Evolutionary conservation across 768 basidiomycete species (phyloP).

Genomic region (Suillus tomentosus): DNA sequence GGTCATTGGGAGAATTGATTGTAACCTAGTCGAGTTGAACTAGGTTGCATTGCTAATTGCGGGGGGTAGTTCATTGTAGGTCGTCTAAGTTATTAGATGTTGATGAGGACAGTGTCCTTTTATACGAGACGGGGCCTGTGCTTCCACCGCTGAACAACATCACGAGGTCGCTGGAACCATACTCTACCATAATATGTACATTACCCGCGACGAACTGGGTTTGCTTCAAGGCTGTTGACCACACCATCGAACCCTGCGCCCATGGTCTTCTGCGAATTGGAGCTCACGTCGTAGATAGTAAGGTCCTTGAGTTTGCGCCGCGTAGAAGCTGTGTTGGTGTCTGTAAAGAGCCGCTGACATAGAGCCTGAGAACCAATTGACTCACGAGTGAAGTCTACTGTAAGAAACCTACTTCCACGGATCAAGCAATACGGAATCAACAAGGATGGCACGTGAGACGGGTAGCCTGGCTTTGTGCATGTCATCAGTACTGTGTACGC

Average conservation of each 20-base stretch:
- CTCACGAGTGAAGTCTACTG: slow-evolving; percentile 76
- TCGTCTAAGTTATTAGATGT: neutral
- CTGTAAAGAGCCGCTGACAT: slow-evolving; percentile 87
- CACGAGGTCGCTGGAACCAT: slow-evolving; percentile 80
- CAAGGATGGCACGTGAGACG: slow-evolving; percentile 78
- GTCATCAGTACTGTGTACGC: too few species aligned
- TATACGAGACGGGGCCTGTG: slow-evolving; percentile 43
- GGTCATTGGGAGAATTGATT: slow-evolving; percentile 25
- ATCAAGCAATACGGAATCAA: slow-evolving; percentile 73
- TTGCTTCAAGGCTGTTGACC: slow-evolving; percentile 59
- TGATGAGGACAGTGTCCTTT: neutral
- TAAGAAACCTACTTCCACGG: slow-evolving; percentile 80
- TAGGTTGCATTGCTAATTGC: slow-evolving; percentile 14
- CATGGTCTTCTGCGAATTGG: slow-evolving; percentile 67
- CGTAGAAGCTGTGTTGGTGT: slow-evolving; percentile 57
- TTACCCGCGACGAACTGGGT: slow-evolving; percentile 73
- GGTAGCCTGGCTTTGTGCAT: too few species aligned
- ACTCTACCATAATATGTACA: slow-evolving; percentile 53
- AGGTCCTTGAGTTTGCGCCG: slow-evolving; percentile 57
- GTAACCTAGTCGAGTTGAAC: slow-evolving; percentile 22
- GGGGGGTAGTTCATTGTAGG: slow-evolving; percentile 1
- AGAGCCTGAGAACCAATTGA: slow-evolving; percentile 42
- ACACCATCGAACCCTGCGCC: slow-evolving; percentile 74
- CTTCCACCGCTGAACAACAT: slow-evolving; percentile 70
- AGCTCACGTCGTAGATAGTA: slow-evolving; percentile 68